phyloP scores from a whole-genome alignment of 768 basidiomycete species.

The Suillus lakei region DNA sequence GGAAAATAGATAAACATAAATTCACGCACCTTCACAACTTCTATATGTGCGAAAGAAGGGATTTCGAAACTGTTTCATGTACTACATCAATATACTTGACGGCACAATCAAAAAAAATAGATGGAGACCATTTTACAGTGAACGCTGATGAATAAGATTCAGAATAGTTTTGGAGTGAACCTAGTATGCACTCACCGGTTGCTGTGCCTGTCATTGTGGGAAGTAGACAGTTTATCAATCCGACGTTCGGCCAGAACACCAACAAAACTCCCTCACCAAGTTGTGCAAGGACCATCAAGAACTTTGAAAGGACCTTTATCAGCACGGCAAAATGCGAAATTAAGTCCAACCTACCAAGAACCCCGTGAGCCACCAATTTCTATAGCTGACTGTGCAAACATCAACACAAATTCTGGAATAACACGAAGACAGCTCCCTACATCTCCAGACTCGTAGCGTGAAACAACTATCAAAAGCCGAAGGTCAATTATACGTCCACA shows the following conservation, averaged over 20 bases:
- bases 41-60: constrained; percentile 46
- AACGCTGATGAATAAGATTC: constrained; percentile 39
- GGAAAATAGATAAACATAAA: not conserved
- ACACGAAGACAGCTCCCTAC: constrained; percentile 38
- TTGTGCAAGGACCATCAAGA: constrained; percentile 53
- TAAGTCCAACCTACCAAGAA: constrained; percentile 44
- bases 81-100: not conserved
- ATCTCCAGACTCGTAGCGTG: constrained; percentile 66
- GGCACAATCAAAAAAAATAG: not conserved
- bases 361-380: constrained; percentile 50
- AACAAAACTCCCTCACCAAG: constrained; percentile 42
- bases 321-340: not conserved
- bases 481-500: not conserved
- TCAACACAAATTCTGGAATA: not conserved
- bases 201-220: constrained; percentile 37
- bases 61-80: constrained; percentile 42
- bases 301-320: constrained; percentile 33
- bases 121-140: constrained; percentile 47
- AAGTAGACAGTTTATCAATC: not conserved
- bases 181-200: constrained; percentile 35
- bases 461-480: constrained; percentile 46
- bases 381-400: constrained; percentile 53
- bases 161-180: not conserved
- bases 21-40: constrained; percentile 47
- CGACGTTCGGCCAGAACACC: not conserved